Evolutionary conservation across 2,329 filamentous ascomycete genomes (phyloP), one percentile per base, ranked within the genome.

Genomic region (Xylariales sp.): DNA sequence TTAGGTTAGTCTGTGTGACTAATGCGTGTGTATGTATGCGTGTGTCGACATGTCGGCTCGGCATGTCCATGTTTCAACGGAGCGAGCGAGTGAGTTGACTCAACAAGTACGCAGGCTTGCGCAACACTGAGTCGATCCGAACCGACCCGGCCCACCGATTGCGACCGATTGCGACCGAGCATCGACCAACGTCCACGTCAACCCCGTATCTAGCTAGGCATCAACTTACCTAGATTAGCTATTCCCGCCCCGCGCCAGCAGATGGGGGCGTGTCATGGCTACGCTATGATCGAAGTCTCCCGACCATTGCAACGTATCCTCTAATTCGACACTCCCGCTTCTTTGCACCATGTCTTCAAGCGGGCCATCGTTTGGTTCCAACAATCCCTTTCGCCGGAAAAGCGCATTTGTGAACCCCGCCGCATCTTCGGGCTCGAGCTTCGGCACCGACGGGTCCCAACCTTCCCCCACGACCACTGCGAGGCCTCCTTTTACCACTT

Each of bases 341-440:
- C 58, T 58, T 10, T 30, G 55, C 66, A 75, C 67, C 71, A 83
- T 83, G 75, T 71, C 77, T 68, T 73, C 73, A 75, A 75, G 77
- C 65, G 79, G 80, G 48, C 73, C 73, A 36, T 70, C 78, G 56
- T 78, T 82, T 65, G 77, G 76, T 55, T 81, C 85, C 76, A 80
- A 85, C 78, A 87, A 87, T 71, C 85, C 85, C 10, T 87, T 87
- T 74, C 85, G 85, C 70, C 83, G 81, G 72, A 85, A 81, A 76
- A 72, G 69, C 41, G 67, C 74, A 50, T 62, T 70, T 67, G 58
- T 16, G 23, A 49, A 61, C 53, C 67, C 69, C 60, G 53, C 72
- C 30, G 66, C 74, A 49, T 67, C 70, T 68, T 46, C 70, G 59
- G 61, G 59, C 71, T 59, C 61, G 18, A 65, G 46, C 55, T 68